Conservation (phyloP, 768 basidiomycete genomes). For the Rubroboletus satanas region DNA sequence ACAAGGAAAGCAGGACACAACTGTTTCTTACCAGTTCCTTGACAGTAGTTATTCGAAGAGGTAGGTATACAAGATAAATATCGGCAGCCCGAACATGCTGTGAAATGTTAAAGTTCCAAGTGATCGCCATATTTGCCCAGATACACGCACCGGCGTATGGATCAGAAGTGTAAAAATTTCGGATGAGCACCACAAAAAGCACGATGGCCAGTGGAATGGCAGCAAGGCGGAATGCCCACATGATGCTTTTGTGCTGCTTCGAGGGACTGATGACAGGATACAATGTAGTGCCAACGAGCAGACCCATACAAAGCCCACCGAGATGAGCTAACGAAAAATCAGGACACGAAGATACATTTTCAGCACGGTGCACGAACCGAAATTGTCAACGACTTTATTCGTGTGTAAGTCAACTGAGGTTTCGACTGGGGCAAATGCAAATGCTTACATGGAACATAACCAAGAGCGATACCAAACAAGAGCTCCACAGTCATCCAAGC, state of each 20-base stretch:
- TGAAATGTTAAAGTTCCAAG: not conserved
- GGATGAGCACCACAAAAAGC: slow-evolving; percentile 74
- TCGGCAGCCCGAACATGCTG: slow-evolving; percentile 84
- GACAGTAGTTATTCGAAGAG: slow-evolving; percentile 61
- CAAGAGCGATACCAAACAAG: slow-evolving; percentile 79
- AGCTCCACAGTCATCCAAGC: slow-evolving; percentile 83
- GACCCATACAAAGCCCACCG: slow-evolving; percentile 81
- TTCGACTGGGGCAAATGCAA: not conserved
- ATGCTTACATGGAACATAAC: slow-evolving; percentile 75
- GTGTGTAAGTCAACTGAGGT: slow-evolving; percentile 14
- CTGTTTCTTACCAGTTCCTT: slow-evolving; percentile 38
- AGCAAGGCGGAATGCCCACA: slow-evolving; percentile 68
- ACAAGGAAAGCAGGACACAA: not conserved
- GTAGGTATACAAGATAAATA: slow-evolving; percentile 90
- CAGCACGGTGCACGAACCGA: slow-evolving; percentile 46
- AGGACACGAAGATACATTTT: not conserved
- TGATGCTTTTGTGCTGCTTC: slow-evolving; percentile 63
- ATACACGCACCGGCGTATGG: slow-evolving; percentile 68
- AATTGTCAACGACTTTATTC: slow-evolving; percentile 77
- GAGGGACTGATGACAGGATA: slow-evolving; percentile 88
- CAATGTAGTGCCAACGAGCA: slow-evolving; percentile 77
- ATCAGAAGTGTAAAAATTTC: slow-evolving; percentile 89
- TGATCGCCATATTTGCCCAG: not conserved
- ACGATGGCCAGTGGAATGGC: slow-evolving; percentile 75
- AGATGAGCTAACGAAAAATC: slow-evolving; percentile 64